Evolutionary conservation across 2,329 filamentous ascomycete species (phyloP).

Genomic region (Aureobasidium sp.): DNA sequence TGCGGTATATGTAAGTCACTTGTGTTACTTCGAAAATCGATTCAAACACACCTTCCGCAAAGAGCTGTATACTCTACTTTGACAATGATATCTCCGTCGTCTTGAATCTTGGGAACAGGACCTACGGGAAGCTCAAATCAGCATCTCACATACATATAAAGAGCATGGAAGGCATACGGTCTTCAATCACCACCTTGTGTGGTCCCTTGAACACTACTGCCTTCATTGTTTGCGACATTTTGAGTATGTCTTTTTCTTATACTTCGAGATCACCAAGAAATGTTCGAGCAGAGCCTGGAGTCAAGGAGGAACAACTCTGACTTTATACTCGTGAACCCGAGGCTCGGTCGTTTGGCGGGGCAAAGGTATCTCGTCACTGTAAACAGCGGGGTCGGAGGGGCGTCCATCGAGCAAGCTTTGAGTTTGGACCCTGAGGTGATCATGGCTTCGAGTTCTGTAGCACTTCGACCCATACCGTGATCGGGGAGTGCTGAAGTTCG

Average conservation of each 20-base stretch:
- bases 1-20: no score
- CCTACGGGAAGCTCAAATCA: background rate
- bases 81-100: constrained; percentile 69
- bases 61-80: constrained; percentile 77
- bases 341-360: constrained; percentile 9
- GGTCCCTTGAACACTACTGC: constrained; percentile 83
- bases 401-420: background rate
- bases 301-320: background rate
- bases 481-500: background rate
- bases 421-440: background rate
- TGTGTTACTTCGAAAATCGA: no score
- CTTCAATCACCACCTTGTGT: constrained; percentile 65
- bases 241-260: background rate
- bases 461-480: background rate
- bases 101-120: constrained; percentile 66
- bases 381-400: constrained; percentile 2
- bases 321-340: constrained; percentile 4
- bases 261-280: background rate
- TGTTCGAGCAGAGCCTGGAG: background rate
- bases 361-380: no score
- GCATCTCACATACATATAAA: background rate
- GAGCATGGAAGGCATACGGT: constrained; percentile 39
- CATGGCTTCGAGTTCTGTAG: background rate
- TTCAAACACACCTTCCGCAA: constrained; percentile 67
- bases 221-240: constrained; percentile 58